phyloP scores from a whole-genome alignment of 1,139 yeast genomes.

The Pichia sp. region DNA sequence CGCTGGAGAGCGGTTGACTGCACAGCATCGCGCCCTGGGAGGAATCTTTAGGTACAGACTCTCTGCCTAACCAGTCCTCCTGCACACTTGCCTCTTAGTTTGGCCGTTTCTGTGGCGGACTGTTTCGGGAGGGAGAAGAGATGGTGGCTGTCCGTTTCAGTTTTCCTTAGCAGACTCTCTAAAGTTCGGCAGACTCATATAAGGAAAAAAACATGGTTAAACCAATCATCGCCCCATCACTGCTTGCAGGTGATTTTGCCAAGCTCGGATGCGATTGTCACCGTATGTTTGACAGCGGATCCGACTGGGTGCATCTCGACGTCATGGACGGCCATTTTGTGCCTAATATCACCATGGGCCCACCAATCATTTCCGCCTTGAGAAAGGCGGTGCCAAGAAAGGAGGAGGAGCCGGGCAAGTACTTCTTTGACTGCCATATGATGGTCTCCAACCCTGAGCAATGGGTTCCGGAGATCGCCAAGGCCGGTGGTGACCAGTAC shows the following conservation, averaged over 20 bases:
- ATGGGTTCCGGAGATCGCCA: conserved; percentile 92
- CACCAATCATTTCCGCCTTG: conserved; percentile 78
- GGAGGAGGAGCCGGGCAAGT: conserved; percentile 27
- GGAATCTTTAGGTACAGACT: no score
- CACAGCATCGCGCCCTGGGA: no score
- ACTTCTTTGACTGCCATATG: conserved; percentile 95
- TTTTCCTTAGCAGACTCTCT: no score
- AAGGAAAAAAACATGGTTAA: conserved; percentile 51
- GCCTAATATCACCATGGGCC: conserved; percentile 92
- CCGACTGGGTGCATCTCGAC: conserved; percentile 97
- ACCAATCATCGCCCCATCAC: conserved; percentile 92
- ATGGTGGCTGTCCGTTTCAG: background rate
- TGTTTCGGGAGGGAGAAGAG: background rate
- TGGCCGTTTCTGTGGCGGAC: no score
- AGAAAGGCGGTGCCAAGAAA: conserved; percentile 68
- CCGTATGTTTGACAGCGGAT: conserved; percentile 64
- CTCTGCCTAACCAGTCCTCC: no score
- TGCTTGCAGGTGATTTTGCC: conserved; percentile 91
- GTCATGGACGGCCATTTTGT: conserved; percentile 99
- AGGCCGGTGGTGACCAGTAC: conserved; percentile 94
- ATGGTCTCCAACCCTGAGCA: conserved; percentile 94
- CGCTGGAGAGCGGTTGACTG: no score
- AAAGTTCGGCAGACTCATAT: background rate
- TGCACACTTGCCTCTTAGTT: no score
- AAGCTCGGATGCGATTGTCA: conserved; percentile 85